Base-by-base conservation (phyloP, 2,329 filamentous ascomycete species). In the Dothistroma pini region DNA sequence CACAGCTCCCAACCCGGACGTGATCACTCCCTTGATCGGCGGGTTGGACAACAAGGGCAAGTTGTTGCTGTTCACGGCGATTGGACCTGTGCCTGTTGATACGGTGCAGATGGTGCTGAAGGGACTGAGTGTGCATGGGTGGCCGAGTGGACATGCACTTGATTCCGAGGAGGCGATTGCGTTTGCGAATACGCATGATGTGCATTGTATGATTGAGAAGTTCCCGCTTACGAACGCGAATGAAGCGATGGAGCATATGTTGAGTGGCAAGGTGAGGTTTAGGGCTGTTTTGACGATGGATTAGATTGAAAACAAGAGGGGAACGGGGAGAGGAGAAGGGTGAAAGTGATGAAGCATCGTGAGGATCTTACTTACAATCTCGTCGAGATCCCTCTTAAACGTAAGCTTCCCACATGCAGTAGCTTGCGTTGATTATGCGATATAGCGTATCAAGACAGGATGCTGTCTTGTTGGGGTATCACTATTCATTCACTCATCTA, bases 1-100 rank as follows among this genome's bases (percentile, higher is more conserved):
- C 44, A 89, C 87, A 2, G 86, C 85, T 3, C 86, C 87, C 6
- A 85, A 84, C 69, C 78, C 84, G 0, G 75, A 82, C 57, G 75
- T 82, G 34, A 81, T 89, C 55, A 69, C 77, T 1, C 78, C 79
- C 4, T 70, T 89, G 31, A 74, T 86, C 1, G 76, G 71, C 1
- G 87, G 83, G 1, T 77, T 88, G 8, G 81, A 76, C 4, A 69
- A 80, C 0, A 73, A 76, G 8, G 87, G 87, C 11, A 88, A 84
- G 71, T 68, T 89, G 8, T 70, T 89, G 16, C 75, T 86, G n/a
- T 77, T 89, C 32, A 81, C 86, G 0, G 78, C 78, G 47, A 74
- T 77, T 25, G 79, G 80, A 0, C 78, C 80, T 1, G 69, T 81
- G 29, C 72, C 76, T 0, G 63, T 81, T 35, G 71, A 81, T 62